These are phyloP conservation scores for Leishmania turanica DNA, from an alignment of 208 protist species.

Conservation along the genomic window DNA sequence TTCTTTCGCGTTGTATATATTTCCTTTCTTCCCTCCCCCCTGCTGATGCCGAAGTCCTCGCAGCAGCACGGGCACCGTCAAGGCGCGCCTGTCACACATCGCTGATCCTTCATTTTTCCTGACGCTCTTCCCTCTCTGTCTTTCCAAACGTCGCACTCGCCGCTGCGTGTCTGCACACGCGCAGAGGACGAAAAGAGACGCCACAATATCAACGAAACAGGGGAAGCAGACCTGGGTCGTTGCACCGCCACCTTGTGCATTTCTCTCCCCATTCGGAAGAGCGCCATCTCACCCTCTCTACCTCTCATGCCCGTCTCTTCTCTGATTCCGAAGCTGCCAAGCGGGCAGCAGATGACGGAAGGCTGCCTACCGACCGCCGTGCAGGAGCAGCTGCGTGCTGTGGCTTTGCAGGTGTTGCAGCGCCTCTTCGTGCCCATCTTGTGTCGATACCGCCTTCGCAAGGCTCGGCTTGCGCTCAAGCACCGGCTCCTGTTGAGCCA, in stretches of 20 bases:
- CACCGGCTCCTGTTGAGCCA: constrained; percentile 20
- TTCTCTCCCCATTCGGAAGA: background rate
- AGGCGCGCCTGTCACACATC: too few species aligned
- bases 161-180: background rate
- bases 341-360: constrained; percentile 39
- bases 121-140: background rate
- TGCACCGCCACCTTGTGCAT: background rate
- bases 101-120: background rate
- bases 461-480: constrained; percentile 26
- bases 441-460: constrained; percentile 20
- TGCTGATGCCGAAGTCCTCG: background rate
- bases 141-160: background rate
- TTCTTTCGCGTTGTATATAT: background rate
- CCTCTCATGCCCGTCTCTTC: constrained; percentile 7
- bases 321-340: constrained; percentile 30
- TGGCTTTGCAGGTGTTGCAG: constrained; percentile 51
- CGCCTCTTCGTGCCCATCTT: constrained; percentile 50
- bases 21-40: background rate
- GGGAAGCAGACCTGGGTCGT: background rate
- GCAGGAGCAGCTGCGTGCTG: constrained; percentile 43
- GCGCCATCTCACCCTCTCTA: background rate
- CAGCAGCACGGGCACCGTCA: background rate
- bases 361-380: constrained; percentile 26
- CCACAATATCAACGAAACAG: background rate
- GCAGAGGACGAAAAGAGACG: background rate